Evolutionary conservation across 2,329 filamentous ascomycete genomes (phyloP), one percentile per base, ranked within the genome.

Genomic region (Pseudogymnoascus pannorum): DNA sequence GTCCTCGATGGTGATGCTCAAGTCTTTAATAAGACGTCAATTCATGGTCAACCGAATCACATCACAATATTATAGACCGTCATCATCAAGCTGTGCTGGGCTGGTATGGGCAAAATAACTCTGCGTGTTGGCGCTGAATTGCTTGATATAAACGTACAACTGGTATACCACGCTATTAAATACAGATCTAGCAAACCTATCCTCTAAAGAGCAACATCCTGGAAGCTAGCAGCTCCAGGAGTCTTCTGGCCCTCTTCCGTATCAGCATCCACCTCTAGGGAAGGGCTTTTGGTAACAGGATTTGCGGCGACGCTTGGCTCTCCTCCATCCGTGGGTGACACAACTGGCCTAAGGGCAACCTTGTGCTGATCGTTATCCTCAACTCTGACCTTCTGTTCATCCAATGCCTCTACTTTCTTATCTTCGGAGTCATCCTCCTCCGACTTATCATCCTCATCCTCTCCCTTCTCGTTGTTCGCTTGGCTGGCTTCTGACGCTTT

Each of bases 211-310:
- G 81, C 82, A 54, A 87, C 83, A 66, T 87, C 82, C 67, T 87
- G 83, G 72, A 87, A 87, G n/a, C 82, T 77, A 0, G 81, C 79
- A 65, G 84, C 82, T 16, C 76, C 78, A 2, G 82, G 78, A 5
- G 81, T 81, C 42, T 75, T 59, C 18, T 7, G 11, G 14, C 57
- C 60, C 54, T 60, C 57, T 18, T 40, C 35, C 24, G 20, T 38
- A 26, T 61, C 60, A 61, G 51, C 38, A 59, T 57, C 40, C 38
- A 20, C 40, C 42, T 57, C 61, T 59, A 58, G 26, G 51, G 57
- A 40, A 58, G 31, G 57, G 38, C 33, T 51, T 6, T 60, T 51
- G 58, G 40, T 14, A 24, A 33, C 58, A 26, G 58, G 44, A 12
- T 31, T 42, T 31, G n/a, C 3, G n/a, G 20, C 36, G 8, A 24